Evolutionary conservation across 371 early-diverging fungal genomes (phyloP).

Genomic region (Zychaea mexicana): DNA sequence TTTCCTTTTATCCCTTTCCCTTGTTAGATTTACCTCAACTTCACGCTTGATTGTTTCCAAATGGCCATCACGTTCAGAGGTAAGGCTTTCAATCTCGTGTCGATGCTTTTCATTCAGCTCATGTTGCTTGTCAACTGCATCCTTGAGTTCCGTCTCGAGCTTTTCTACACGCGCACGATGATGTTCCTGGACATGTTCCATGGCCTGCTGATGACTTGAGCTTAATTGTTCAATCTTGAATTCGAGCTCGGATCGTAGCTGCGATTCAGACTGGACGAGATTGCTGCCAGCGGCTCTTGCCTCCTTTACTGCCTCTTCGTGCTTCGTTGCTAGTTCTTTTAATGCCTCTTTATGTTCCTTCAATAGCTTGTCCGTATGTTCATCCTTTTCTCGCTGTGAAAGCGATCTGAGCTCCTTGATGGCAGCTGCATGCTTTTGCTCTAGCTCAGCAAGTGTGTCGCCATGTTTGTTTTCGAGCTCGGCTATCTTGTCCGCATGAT

Average conservation of each 20-base stretch:
- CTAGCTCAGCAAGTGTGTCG: not conserved
- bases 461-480: conserved; percentile 12
- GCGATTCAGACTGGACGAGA: conserved; percentile 32
- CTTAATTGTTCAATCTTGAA: conserved; percentile 32
- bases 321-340: conserved; percentile 18
- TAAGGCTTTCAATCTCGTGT: conserved; percentile 21
- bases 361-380: not conserved
- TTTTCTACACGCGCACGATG: conserved; percentile 30
- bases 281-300: conserved; percentile 16
- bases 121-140: conserved; percentile 23
- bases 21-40: conserved; percentile 34
- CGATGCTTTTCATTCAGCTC: conserved; percentile 27
- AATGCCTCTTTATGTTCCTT: conserved; percentile 19
- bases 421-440: conserved; percentile 15
- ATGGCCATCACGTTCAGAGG: conserved; percentile 22
- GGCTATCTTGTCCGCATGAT: conserved; percentile 1
- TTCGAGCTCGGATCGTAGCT: conserved; percentile 39
- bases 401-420: conserved; percentile 13
- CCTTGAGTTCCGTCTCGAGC: conserved; percentile 31
- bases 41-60: conserved; percentile 35
- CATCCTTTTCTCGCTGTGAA: not conserved
- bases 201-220: conserved; percentile 35
- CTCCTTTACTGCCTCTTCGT: conserved; percentile 23
- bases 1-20: not conserved
- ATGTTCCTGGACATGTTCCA: conserved; percentile 40